Evolutionary conservation across 2,329 filamentous ascomycete genomes (phyloP), one percentile per base, ranked within the genome.

Genomic region (Neofusicoccum sp.): DNA sequence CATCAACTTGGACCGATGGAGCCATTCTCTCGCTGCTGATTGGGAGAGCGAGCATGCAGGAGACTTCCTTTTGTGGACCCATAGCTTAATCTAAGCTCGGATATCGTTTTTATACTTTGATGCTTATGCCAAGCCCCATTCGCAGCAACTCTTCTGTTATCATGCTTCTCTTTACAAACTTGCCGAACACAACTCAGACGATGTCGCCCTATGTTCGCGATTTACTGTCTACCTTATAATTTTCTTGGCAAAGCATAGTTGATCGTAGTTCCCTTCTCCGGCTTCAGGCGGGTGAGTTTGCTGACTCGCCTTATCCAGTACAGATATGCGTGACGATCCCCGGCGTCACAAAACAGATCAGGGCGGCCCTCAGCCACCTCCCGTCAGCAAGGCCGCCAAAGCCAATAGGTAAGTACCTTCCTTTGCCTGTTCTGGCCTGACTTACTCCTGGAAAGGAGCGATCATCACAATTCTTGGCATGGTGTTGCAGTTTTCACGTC

Each of bases 401-500:
- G 16, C n/a, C 5, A 12, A 6, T n/a, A 33, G 4, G 12, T 14
- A 31, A 6, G 9, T 6, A 1, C 6, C 2, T 14, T 26, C 11
- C 11, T n/a, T 7, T 38, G 34, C 48, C 33, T 34, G 24, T n/a
- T n/a, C n/a, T n/a, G n/a, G n/a, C n/a, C n/a, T n/a, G n/a, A n/a
- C n/a, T n/a, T n/a, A n/a, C n/a, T n/a, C 31, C n/a, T n/a, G 16
- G 2, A 14, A 3, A n/a, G n/a, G n/a, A 54, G 34, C 36, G 34
- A 54, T 54, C 49, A 12, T 54, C 49, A n/a, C n/a, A 36, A 41
- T 54, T 41, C 49, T 54, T 54, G 49, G 49, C 49, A 26, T 54
- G 49, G 49, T 54, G 49, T 54, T 54, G 49, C 49, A 54, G 5
- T 6, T 31, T 40, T 36, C 49, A 16, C 38, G 3, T 16, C 34